Evolutionary conservation across 2,329 filamentous ascomycete species (phyloP).

Genomic region (Colletotrichum cereale): DNA sequence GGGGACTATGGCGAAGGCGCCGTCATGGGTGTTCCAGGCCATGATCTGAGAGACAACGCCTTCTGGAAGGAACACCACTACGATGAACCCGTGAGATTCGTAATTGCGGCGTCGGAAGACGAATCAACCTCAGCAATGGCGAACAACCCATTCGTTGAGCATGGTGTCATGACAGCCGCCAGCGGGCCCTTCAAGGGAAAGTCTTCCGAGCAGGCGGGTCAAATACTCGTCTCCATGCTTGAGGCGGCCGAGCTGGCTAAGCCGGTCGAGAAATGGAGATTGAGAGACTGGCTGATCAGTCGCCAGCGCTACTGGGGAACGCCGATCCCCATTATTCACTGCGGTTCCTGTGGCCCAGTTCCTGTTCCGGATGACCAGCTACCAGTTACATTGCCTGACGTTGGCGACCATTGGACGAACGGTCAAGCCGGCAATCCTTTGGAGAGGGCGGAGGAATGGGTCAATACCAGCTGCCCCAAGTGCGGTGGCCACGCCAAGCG

Average conservation of each 20-base stretch:
- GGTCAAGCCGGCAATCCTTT: conserved; percentile 83
- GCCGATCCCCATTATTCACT: conserved; percentile 91
- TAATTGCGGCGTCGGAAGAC: conserved; percentile 67
- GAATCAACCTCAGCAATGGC: conserved; percentile 58
- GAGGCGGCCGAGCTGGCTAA: conserved; percentile 69
- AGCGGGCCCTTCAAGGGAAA: conserved; percentile 76
- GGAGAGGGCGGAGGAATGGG: conserved; percentile 78
- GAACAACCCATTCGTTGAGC: conserved; percentile 70
- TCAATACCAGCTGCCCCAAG: conserved; percentile 80
- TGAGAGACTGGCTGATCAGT: conserved; percentile 91
- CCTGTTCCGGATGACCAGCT: conserved; percentile 82
- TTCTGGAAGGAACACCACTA: conserved; percentile 83
- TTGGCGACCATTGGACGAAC: conserved; percentile 76
- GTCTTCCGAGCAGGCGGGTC: conserved; percentile 71
- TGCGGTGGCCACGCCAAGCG: conserved; percentile 79
- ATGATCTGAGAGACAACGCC: conserved; percentile 81
- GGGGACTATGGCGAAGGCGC: conserved; percentile 89
- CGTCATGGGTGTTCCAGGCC: conserved; percentile 92
- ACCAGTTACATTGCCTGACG: conserved; percentile 79
- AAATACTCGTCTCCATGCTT: conserved; percentile 70
- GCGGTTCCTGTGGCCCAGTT: conserved; percentile 79
- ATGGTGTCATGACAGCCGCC: conserved; percentile 75
- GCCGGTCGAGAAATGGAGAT: conserved; percentile 78
- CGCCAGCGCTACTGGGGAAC: conserved; percentile 94
- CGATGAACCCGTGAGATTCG: conserved; percentile 71